Base-by-base conservation (phyloP, 1,284 basidiomycete species). In the Microstroma glucosiphilum region DNA sequence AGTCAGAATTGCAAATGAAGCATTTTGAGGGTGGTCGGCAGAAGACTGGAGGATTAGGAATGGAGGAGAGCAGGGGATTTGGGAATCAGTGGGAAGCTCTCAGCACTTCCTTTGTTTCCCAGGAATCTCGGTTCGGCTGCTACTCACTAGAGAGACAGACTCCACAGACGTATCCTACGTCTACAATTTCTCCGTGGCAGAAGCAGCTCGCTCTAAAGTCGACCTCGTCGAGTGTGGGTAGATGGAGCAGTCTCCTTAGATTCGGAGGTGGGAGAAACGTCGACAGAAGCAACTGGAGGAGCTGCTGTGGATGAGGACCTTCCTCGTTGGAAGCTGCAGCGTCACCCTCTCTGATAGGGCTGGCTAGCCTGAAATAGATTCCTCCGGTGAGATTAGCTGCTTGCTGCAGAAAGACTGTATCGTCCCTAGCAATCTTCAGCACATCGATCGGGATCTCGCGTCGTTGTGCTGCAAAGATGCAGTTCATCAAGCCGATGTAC, bases 161-260 rank as follows among this genome's bases (percentile, higher is more conserved):
- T 30, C 70, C 73, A 80, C 96, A 99, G 25, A 99, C 92, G 74
- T 94, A 99, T 42, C 93, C 96, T 59, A 98, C 86, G 75, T 98
- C 94, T 43, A 98, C 87, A 55, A 96, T 94, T 59, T 88, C 88
- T 76, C 96, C 92, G 81, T 98, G 96, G 80, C 96, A 99, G 82
- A 99, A 98, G 80, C 96, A 98, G 6, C 93, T 93, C 0, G 96
- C 96, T 30, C 96, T 85, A 78, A 98, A 94, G 79, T 98, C 96
- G 63, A 97, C 89, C 69, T 88, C 89, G 76, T 97, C 93, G 80
- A 94, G 90, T 1, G 89, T 91, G 0, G 96, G 94, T 37, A 91
- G 86, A 1, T 89, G 86, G 56, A 98, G 83, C 23, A 87, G 82
- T 63, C 86, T 85, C 23, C 92, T 87, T 59, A 94, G 85, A 2